Base-by-base conservation (phyloP, 1,139 yeast species). In the Kluyveromyces marxianus region DNA sequence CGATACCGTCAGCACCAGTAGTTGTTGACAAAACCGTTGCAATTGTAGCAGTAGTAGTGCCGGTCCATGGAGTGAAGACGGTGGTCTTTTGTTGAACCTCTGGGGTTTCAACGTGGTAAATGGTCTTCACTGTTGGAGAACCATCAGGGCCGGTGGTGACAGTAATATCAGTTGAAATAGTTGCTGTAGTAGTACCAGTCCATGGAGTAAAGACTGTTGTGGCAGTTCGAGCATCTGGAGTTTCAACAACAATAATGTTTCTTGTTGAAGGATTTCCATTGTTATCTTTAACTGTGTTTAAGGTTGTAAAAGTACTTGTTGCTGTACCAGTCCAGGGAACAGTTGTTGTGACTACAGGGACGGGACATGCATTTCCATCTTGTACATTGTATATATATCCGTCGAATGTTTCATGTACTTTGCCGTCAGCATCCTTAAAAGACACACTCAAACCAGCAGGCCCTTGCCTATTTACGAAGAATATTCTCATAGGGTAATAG, bases 121-220 rank as follows among this genome's bases (percentile, higher is more conserved):
- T 27, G 28, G 44, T 45, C 36, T 41, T 39, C n/a, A 39, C 35
- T 1, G 48, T 45, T 28, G 44, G 39, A 24, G 31, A 39, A 58
- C 58, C 31, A 35, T 60, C 37, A 35, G 63, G 56, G 52, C 51
- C 56, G 4, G 55, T 53, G 7, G 49, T 41, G 2, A 47, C 45
- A 24, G 6, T 10, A 25, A 26, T 26, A 4, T 25, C 26, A 2
- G 39, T 36, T 5, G 30, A 21, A 10, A 25, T 25, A 3, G 39
- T 36, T 6, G n/a, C 21, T 4, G 41, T 37, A 29, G 24, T 7
- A 8, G 21, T 37, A 26, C 55, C 56, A 28, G 47, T 27, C 47
- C 49, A 50, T 28, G 31, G 41, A 7, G 45, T 44, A 36, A 29
- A 25, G 14, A 25, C 39, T 39, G 50, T 39, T 4, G 50, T 45